A percentile compares a stretch with the other conserved stretches of the same genome.
These are phyloP conservation scores for Mariannaea sp. DNA, from an alignment of 2,329 filamentous ascomycete genomes.

Conservation along the genomic window DNA sequence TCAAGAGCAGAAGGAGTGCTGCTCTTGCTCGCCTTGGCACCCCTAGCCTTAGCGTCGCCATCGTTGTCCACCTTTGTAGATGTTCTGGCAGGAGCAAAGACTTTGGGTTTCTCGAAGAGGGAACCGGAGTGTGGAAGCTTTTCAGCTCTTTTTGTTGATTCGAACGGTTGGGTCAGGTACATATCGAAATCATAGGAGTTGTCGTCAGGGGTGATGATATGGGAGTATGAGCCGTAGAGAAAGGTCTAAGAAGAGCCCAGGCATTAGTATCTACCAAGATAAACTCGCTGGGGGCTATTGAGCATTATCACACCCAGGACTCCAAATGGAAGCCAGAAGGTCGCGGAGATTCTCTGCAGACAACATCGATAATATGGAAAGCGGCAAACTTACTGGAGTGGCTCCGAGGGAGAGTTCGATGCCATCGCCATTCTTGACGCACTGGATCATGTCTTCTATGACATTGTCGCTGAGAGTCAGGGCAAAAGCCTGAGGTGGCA, in stretches of 20 bases:
- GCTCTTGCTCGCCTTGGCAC: conserved; percentile 40
- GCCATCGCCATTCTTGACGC: conserved; percentile 59
- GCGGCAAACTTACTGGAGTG: conserved; percentile 58
- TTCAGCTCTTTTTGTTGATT: conserved; percentile 52
- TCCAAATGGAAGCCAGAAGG: neutral
- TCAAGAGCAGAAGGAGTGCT: conserved; percentile 50
- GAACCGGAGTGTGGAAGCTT: conserved; percentile 57
- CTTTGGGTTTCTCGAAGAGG: conserved; percentile 51
- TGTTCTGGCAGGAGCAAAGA: conserved; percentile 23
- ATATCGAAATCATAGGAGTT: conserved; percentile 60
- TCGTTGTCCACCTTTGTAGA: conserved; percentile 41
- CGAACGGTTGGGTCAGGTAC: conserved; percentile 58
- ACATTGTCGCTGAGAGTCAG: conserved; percentile 61
- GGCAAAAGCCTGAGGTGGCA: conserved; percentile 61
- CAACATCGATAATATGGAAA: neutral
- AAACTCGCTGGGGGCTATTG: neutral
- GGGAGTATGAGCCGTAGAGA: conserved; percentile 56
- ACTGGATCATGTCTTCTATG: conserved; percentile 66
- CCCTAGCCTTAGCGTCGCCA: conserved; percentile 39
- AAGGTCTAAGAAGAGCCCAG: conserved; percentile 50
- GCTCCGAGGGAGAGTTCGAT: conserved; percentile 63
- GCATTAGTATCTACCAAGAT: conserved; percentile 22
- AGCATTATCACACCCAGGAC: neutral
- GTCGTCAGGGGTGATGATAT: conserved; percentile 51
- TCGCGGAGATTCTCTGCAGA: neutral